These are phyloP conservation scores for Brettanomyces naardenensis DNA, from an alignment of 805 yeast genomes.

Conservation along the genomic window DNA sequence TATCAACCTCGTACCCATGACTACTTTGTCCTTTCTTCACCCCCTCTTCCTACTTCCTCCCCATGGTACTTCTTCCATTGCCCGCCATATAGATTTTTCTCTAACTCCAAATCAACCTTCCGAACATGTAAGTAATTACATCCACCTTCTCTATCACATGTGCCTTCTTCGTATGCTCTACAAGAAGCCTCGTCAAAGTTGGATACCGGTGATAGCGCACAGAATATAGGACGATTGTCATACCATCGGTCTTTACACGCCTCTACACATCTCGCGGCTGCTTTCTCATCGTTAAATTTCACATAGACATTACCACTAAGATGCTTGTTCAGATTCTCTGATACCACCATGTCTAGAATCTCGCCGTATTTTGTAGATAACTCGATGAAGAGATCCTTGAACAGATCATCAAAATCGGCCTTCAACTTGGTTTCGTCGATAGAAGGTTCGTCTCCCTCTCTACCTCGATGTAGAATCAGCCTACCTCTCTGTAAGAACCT, in stretches of 20 bases:
- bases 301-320: constrained; percentile 82
- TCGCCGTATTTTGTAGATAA: constrained; percentile 37
- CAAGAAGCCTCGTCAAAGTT: constrained; percentile 69
- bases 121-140: constrained; percentile 85
- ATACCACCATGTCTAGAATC: constrained; percentile 58
- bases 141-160: constrained; percentile 71
- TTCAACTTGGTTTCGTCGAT: constrained; percentile 28
- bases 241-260: constrained; percentile 77
- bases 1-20: too few species aligned
- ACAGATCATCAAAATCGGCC: constrained; percentile 51
- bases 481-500: constrained; percentile 2
- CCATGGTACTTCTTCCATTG: constrained; percentile 6
- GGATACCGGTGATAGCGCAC: constrained; percentile 70
- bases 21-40: neutral
- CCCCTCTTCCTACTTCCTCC: constrained; percentile 1
- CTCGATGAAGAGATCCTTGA: constrained; percentile 65
- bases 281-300: constrained; percentile 43
- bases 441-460: neutral
- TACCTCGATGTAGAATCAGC: neutral
- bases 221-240: constrained; percentile 65
- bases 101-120: constrained; percentile 34
- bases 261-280: constrained; percentile 54
- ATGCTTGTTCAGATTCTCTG: constrained; percentile 79
- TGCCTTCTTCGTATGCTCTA: constrained; percentile 52
- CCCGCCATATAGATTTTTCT: constrained; percentile 13